Percentiles rank a stretch among this genome's conserved stretches.
phyloP scores from a whole-genome alignment of 1,139 yeast species.

The Candida freyschussii region DNA sequence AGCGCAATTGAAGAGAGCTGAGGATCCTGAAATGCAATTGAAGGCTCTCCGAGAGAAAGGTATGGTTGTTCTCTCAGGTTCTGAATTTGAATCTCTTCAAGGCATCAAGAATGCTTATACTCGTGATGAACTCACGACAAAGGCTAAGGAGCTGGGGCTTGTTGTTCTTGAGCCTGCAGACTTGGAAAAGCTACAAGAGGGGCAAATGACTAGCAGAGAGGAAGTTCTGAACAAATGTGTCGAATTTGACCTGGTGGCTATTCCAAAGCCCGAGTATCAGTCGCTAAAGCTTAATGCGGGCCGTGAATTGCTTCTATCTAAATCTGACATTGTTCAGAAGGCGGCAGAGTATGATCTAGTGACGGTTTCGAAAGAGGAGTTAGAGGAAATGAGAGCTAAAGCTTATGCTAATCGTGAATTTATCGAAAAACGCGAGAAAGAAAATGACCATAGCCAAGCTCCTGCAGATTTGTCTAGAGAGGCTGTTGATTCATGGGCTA shows the following conservation, averaged over 20 bases:
- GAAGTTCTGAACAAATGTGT: conserved; percentile 31
- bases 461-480: conserved; percentile 14
- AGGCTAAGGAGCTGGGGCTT: conserved; percentile 6
- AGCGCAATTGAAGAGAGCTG: background rate
- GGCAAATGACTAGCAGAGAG: conserved; percentile 28
- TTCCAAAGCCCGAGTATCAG: conserved; percentile 29
- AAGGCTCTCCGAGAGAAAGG: background rate
- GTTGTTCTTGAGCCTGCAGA: conserved; percentile 6
- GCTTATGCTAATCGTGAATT: conserved; percentile 6
- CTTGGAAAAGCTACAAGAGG: conserved; percentile 9
- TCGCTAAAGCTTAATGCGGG: conserved; percentile 1
- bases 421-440: conserved; percentile 4
- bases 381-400: conserved; percentile 17
- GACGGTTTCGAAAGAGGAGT: conserved; percentile 38
- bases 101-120: too few species aligned
- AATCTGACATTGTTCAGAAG: conserved; percentile 29
- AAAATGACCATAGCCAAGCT: conserved; percentile 6
- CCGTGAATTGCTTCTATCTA: conserved; percentile 13
- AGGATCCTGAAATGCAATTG: background rate
- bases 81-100: too few species aligned
- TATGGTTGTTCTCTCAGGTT: too few species aligned
- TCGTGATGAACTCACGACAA: conserved; percentile 3
- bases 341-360: conserved; percentile 46
- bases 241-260: conserved; percentile 28
- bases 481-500: conserved; percentile 32